A percentile compares a stretch with the other conserved stretches of the same genome.
These are phyloP conservation scores for Lachnellula hyalina DNA, from an alignment of 2,329 filamentous ascomycete genomes.

Conservation along the genomic window DNA sequence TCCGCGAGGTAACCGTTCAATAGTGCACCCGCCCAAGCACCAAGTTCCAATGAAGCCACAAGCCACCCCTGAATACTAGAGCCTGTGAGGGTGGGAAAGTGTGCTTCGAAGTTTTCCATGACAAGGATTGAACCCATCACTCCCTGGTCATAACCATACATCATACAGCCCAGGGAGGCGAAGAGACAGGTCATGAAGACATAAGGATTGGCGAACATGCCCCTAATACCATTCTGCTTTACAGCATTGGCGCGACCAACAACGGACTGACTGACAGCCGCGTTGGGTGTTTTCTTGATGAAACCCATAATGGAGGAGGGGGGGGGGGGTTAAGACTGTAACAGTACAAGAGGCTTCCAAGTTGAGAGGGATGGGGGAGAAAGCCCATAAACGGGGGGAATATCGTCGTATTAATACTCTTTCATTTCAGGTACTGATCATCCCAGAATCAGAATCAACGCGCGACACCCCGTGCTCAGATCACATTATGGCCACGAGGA, in stretches of 20 bases:
- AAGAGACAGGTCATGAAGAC: conserved; percentile 36
- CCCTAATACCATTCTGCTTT: conserved; percentile 34
- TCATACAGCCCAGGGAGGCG: conserved; percentile 25
- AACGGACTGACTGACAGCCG: conserved; percentile 32
- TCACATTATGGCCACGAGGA: background rate
- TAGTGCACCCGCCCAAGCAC: conserved; percentile 34
- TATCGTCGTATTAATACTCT: background rate
- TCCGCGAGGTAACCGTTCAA: conserved; percentile 47
- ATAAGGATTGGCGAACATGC: conserved; percentile 38
- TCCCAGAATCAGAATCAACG: too few species aligned
- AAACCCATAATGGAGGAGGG: background rate
- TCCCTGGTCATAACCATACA: conserved; percentile 34
- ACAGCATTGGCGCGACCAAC: conserved; percentile 35
- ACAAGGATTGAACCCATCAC: conserved; percentile 33
- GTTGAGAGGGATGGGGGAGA: background rate
- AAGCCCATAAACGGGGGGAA: background rate
- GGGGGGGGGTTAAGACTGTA: background rate
- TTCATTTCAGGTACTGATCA: background rate
- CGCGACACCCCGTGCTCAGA: too few species aligned
- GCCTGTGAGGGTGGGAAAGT: conserved; percentile 31
- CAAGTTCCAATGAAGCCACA: conserved; percentile 32
- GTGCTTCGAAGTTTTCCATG: conserved; percentile 34
- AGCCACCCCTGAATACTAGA: conserved; percentile 33
- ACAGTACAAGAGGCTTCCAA: background rate
- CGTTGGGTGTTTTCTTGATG: conserved; percentile 2